phyloP scores from a whole-genome alignment of 371 early-diverging fungal genomes.

The Choanephora cucurbitarum region DNA sequence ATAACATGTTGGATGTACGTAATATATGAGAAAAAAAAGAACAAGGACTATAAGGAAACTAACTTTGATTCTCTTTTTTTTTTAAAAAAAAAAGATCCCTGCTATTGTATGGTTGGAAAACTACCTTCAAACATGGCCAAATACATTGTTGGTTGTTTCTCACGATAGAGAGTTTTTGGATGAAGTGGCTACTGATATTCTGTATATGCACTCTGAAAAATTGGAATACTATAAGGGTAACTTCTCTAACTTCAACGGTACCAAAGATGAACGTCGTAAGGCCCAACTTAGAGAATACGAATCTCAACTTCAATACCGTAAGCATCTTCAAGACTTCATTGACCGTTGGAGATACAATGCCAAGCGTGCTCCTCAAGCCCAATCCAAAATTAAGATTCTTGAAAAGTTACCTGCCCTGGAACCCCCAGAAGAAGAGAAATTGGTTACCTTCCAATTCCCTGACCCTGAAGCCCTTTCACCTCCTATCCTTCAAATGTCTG shows the following conservation, averaged over 20 bases:
- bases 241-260: constrained; percentile 87
- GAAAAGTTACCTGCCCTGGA: constrained; percentile 95
- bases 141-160: constrained; percentile 93
- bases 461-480: constrained; percentile 85
- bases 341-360: constrained; percentile 99
- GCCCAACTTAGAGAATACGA: constrained; percentile 92
- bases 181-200: constrained; percentile 94
- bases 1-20: constrained; percentile 89
- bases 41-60: no score
- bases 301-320: constrained; percentile 89
- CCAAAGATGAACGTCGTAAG: constrained; percentile 89
- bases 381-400: constrained; percentile 96
- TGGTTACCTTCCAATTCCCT: constrained; percentile 90
- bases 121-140: constrained; percentile 88
- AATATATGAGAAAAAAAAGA: not conserved
- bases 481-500: constrained; percentile 92
- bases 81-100: constrained; percentile 59
- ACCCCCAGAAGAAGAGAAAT: constrained; percentile 81
- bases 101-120: constrained; percentile 98
- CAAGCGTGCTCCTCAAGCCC: constrained; percentile 97
- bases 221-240: constrained; percentile 96
- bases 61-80: no score
- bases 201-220: constrained; percentile 91
- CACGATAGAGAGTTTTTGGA: constrained; percentile 99
- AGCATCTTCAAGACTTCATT: constrained; percentile 96